Evolutionary conservation across 2,329 filamentous ascomycete species (phyloP), one percentile per base, ranked within the genome.

Genomic region (Penicillium sp.): DNA sequence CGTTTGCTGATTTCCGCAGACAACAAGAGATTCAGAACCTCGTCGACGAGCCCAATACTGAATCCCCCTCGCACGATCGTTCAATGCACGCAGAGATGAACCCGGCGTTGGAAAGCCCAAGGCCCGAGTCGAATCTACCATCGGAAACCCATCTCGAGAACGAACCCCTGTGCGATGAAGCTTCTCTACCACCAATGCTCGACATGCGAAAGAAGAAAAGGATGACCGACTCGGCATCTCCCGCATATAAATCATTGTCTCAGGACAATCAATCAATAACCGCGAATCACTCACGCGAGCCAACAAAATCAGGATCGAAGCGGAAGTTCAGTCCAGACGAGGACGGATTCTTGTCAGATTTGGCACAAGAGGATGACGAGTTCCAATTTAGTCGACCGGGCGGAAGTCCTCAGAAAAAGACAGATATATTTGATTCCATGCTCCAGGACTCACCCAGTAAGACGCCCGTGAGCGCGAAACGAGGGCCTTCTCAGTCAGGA

Each of bases 311-410:
- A 51, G 82, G 82, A 18, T 78, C 82, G 24, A 87, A 87, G 72
- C 79, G 85, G 50, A 87, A 87, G 67, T 79, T 87, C 53, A 82
- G 78, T 56, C 78, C 81, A 18, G 77, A 82, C 41, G 82, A 85
- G 40, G 79, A 83, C 19, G 78, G 47, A n/a, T 60, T 67, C 46
- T 58, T 61, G 11, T 57, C 61, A 6, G 53, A 56, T 24, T 36
- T 58, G 2, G 41, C 41, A 18, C 41, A 51, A 16, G 66, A 66
- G 7, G 67, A 73, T 22, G 73, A 76, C 46, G 72, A 70, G 54
- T 75, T 75, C 50, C 64, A 75, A 60, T 76, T 73, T 51, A 73
- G 60, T 36, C 69, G 73, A 44, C 64, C 73, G 22, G 56, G 37
- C 43, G 61, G 62, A 18, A 64, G 59, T 50, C 62, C 69, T 14